Evolutionary conservation across 257 asterid genomes (phyloP), one percentile per base, ranked within the genome.

Genomic region (Coffea canephora): DNA sequence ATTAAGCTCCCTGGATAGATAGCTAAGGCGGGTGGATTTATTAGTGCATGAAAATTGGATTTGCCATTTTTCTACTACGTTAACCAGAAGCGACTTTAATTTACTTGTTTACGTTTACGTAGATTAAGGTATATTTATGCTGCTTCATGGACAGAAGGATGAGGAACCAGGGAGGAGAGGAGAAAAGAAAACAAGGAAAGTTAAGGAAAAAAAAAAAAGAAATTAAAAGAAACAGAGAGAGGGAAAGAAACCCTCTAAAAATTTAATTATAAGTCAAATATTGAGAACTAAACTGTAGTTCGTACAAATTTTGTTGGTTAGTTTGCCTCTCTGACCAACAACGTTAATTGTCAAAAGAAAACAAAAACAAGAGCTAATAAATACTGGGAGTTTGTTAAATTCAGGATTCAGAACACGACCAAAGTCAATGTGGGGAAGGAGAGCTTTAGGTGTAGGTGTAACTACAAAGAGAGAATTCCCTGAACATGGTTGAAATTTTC

Each of bases 391-490:
- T 59, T 39, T 55, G 55, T 74, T 55, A 23, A 71, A 45, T 13
- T 6, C n/a, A 23, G 21, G 69, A 75, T 52, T 12, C 43, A 9
- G 5, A 57, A 57, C 54, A 10, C 23, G 55, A 57, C 41, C 43
- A 68, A 10, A 34, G 78, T 74, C 78, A 55, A 74, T 16, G 48
- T 0, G 67, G 66, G 34, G 16, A 36, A 41, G 74, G 31, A 69
- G 3, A 9, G 52, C 8, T 71, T 0, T 15, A 11, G 39, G 23
- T 23, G 19, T 46, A 19, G 66, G 27, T 74, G 78, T 36, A 59
- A 55, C 68, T 55, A 74, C 39, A 55, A 74, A 16, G n/a, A 74
- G 59, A 71, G 48, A n/a, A 43, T 71, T 71, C n/a, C 23, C 8
- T 0, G 6, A 8, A 70, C 19, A 70, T 23, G n/a, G 39, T 67